A percentile compares a stretch with the other conserved stretches of the same genome.
phyloP scores from a whole-genome alignment of 164 flowering plant species.

The Kingdonia uniflora region DNA sequence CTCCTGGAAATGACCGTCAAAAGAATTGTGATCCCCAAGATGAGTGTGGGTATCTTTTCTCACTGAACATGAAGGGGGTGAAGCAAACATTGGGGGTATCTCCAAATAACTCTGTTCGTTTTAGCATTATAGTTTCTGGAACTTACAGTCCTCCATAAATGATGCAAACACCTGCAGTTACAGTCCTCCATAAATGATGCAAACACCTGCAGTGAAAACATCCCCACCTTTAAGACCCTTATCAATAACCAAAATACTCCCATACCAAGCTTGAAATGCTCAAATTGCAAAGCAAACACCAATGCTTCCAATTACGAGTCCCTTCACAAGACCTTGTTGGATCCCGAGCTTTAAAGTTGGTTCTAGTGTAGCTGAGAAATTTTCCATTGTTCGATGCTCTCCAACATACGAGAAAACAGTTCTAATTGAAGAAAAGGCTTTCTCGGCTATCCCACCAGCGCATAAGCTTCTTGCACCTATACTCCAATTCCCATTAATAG shows the following conservation, averaged over 20 bases:
- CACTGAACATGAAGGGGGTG: no score
- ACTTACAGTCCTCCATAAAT: conserved; percentile 2
- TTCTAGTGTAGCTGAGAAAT: conserved; percentile 24
- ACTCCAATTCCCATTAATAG: conserved; percentile 13
- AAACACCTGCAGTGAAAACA: neutral
- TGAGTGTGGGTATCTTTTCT: no score
- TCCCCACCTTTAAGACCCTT: neutral
- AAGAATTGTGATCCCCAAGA: no score
- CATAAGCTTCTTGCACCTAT: conserved; percentile 30
- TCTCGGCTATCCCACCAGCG: conserved; percentile 48
- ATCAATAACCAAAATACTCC: neutral
- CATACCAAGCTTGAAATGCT: neutral
- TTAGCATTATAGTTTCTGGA: no score
- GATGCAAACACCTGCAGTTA: neutral
- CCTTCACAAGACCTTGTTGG: neutral
- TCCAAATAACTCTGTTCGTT: no score
- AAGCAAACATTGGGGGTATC: no score
- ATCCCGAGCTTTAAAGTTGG: no score
- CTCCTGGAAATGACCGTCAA: no score
- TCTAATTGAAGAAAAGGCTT: conserved; percentile 40
- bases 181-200: neutral
- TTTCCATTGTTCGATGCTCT: conserved; percentile 24
- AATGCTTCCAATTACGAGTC: neutral
- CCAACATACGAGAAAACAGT: conserved; percentile 43
- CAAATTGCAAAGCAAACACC: neutral